Evolutionary conservation across 352 stramenopile genomes (phyloP).

Genomic region (Pilasporangium apinafurcum): DNA sequence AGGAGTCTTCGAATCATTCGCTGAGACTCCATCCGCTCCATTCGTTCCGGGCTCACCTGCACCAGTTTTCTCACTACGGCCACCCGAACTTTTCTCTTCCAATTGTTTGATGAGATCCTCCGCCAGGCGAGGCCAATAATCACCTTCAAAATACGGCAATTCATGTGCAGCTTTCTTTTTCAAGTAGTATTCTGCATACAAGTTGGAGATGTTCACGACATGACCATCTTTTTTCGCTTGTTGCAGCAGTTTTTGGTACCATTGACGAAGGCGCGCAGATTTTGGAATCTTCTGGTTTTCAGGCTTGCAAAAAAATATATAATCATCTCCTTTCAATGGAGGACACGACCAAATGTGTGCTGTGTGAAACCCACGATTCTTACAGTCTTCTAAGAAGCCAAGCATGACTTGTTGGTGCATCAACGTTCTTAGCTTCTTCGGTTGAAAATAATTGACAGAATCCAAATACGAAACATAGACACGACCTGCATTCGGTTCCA

Average conservation of each 20-base stretch:
- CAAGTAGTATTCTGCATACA: constrained; percentile 85
- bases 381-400: constrained; percentile 83
- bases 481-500: constrained; percentile 68
- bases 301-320: constrained; percentile 89
- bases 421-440: constrained; percentile 81
- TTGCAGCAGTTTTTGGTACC: constrained; percentile 82
- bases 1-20: constrained; percentile 28
- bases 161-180: constrained; percentile 85
- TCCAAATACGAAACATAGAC: constrained; percentile 89
- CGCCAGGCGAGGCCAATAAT: constrained; percentile 97
- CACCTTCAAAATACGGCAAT: constrained; percentile 98
- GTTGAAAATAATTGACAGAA: constrained; percentile 87
- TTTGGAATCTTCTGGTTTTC: constrained; percentile 90
- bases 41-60: neutral
- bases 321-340: constrained; percentile 82
- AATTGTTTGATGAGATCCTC: constrained; percentile 99
- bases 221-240: constrained; percentile 79
- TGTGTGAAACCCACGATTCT: constrained; percentile 82
- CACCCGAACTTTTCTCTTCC: constrained; percentile 84
- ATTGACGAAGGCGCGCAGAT: constrained; percentile 73
- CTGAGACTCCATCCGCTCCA: constrained; percentile 7
- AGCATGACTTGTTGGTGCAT: constrained; percentile 89
- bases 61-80: constrained; percentile 16
- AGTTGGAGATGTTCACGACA: constrained; percentile 75
- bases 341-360: constrained; percentile 90